These are phyloP conservation scores for Chytriomyces hyalinus DNA, from an alignment of 192 early-diverging fungal species.

Conservation along the genomic window DNA sequence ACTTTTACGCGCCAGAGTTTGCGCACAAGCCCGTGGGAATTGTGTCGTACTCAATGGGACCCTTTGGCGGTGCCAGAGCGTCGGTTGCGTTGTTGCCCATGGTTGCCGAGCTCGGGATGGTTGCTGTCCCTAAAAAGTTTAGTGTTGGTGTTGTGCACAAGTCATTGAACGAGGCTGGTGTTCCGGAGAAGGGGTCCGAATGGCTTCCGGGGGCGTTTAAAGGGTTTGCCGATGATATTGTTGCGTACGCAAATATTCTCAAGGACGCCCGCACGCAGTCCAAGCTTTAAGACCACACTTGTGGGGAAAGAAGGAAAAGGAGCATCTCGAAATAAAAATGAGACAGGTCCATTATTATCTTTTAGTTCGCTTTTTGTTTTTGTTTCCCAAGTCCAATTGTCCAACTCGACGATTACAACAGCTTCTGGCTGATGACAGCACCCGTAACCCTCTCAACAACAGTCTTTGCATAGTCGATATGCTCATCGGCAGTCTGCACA, in stretches of 20 bases:
- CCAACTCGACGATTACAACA: no score
- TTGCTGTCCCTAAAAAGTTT: slow-evolving; percentile 35
- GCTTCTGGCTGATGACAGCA: no score
- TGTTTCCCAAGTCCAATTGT: no score
- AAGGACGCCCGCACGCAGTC: slow-evolving; percentile 8
- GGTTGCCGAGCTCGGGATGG: slow-evolving; percentile 35
- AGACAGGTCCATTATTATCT: no score
- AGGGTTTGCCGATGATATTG: slow-evolving; percentile 31
- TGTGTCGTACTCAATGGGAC: slow-evolving; percentile 39
- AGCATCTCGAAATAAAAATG: no score
- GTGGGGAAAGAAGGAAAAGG: no score
- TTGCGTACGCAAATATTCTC: slow-evolving; percentile 27
- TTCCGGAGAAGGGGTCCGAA: background rate
- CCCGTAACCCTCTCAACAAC: slow-evolving; percentile 20
- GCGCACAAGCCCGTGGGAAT: slow-evolving; percentile 39
- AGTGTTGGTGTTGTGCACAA: slow-evolving; percentile 24
- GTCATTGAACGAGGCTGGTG: slow-evolving; percentile 33
- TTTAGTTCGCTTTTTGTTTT: no score
- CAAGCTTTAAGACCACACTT: no score
- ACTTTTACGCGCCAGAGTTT: slow-evolving; percentile 40
- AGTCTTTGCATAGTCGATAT: slow-evolving; percentile 17
- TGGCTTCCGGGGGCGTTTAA: slow-evolving; percentile 5
- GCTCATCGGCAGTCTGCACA: slow-evolving; percentile 10
- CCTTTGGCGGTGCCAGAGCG: slow-evolving; percentile 43
- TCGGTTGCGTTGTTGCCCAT: slow-evolving; percentile 23